Conservation (phyloP, 2,329 filamentous ascomycete species). For the Aspergillus ochraceoroseus region DNA sequence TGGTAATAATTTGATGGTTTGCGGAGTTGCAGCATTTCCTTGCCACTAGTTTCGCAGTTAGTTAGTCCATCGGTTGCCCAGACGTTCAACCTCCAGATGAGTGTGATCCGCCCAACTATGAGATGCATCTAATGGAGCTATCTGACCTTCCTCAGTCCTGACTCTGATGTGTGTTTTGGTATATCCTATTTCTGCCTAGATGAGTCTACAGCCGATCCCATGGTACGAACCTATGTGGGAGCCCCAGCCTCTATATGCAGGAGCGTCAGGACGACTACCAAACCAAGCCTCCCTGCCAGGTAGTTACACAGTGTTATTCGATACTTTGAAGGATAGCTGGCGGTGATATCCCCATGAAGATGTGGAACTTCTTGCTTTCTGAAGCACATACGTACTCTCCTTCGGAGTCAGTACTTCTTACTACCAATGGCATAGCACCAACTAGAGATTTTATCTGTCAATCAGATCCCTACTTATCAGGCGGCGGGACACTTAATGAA, state of each 20-base stretch:
- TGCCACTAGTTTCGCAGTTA: conserved; percentile 8
- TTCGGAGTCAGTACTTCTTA: too few relatives aligned
- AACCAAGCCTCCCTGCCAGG: neutral
- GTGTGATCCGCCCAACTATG: neutral
- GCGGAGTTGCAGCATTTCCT: conserved; percentile 4
- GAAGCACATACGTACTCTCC: too few relatives aligned
- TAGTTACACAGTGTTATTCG: too few relatives aligned
- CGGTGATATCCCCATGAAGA: too few relatives aligned
- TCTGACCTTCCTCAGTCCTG: neutral
- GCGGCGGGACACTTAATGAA: too few relatives aligned
- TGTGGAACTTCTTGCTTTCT: too few relatives aligned
- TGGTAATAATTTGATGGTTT: conserved; percentile 2
- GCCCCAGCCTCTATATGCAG: neutral
- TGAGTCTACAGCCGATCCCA: neutral
- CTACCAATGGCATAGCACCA: too few relatives aligned
- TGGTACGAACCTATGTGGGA: neutral
- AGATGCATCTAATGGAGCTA: conserved; percentile 2
- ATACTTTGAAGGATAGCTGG: too few relatives aligned
- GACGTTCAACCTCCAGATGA: conserved; percentile 1
- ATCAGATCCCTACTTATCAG: too few relatives aligned
- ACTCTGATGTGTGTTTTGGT: neutral
- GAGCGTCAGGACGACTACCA: too few relatives aligned
- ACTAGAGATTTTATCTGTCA: too few relatives aligned
- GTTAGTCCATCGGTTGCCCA: conserved; percentile 4
- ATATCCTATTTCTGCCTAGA: neutral